Percentiles rank a stretch among this genome's conserved stretches.
Evolutionary conservation across 257 asterid genomes (phyloP).

Genomic region (Avicennia marina): DNA sequence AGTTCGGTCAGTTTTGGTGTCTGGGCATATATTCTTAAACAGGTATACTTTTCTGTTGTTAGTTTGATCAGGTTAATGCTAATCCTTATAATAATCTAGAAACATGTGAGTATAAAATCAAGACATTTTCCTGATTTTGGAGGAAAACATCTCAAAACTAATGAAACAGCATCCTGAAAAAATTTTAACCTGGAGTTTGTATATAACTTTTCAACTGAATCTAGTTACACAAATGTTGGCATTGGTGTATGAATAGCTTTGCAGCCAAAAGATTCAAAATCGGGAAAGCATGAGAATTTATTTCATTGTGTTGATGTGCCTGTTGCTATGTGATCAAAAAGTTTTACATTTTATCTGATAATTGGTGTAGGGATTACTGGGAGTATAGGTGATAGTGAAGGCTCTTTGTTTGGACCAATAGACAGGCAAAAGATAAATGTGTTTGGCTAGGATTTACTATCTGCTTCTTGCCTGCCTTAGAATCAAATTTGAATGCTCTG

Average conservation of each 20-base stretch:
- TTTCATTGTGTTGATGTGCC: neutral
- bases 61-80: neutral
- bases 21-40: constrained; percentile 87
- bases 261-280: neutral
- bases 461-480: too few species aligned
- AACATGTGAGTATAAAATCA: neutral
- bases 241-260: neutral
- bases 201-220: neutral
- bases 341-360: too few species aligned
- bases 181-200: neutral
- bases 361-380: too few species aligned
- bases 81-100: too few species aligned
- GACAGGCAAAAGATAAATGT: too few species aligned
- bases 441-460: too few species aligned
- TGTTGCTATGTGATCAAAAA: neutral
- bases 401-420: too few species aligned
- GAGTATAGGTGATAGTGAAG: too few species aligned
- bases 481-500: too few species aligned
- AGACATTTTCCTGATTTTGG: neutral
- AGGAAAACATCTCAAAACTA: too few species aligned
- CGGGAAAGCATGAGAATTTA: neutral
- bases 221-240: neutral
- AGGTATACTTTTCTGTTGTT: constrained; percentile 38
- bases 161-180: neutral
- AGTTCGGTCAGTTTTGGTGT: constrained; percentile 81